A percentile compares a stretch with the other conserved stretches of the same genome.
phyloP scores from a whole-genome alignment of 2,329 filamentous ascomycete species.

The Penicillium rolfsii region DNA sequence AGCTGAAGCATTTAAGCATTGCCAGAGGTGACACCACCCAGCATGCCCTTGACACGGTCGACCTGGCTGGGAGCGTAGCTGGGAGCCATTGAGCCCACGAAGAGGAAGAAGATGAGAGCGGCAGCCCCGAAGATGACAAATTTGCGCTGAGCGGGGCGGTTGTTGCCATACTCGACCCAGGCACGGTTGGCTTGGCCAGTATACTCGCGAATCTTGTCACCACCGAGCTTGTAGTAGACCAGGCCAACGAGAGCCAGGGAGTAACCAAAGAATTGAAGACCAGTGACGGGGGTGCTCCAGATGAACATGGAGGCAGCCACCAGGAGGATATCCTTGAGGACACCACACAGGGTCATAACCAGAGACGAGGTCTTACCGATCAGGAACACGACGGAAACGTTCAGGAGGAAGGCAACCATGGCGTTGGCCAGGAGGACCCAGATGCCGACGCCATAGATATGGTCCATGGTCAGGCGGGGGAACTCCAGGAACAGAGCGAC shows the following conservation, averaged over 20 bases:
- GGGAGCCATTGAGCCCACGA: slow-evolving; percentile 66
- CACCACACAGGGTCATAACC: slow-evolving; percentile 81
- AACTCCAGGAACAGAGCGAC: slow-evolving; percentile 72
- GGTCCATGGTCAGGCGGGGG: slow-evolving; percentile 65
- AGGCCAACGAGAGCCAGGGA: slow-evolving; percentile 68
- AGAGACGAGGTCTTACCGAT: slow-evolving; percentile 87
- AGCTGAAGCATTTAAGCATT: slow-evolving; percentile 33
- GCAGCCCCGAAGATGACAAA: slow-evolving; percentile 68
- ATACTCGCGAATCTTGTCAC: slow-evolving; percentile 81
- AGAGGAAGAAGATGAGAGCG: slow-evolving; percentile 69
- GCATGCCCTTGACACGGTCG: slow-evolving; percentile 41
- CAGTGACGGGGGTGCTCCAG: slow-evolving; percentile 72
- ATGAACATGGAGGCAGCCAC: slow-evolving; percentile 76
- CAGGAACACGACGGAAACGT: slow-evolving; percentile 83
- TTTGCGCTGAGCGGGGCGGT: slow-evolving; percentile 77
- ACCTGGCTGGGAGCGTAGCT: slow-evolving; percentile 45
- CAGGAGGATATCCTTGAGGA: slow-evolving; percentile 85
- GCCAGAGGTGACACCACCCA: slow-evolving; percentile 40
- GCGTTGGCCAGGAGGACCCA: slow-evolving; percentile 72
- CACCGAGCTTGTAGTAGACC: slow-evolving; percentile 70
- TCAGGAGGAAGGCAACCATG: slow-evolving; percentile 76
- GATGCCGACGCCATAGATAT: slow-evolving; percentile 68
- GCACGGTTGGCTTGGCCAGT: slow-evolving; percentile 70
- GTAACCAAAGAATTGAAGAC: slow-evolving; percentile 77
- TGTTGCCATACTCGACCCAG: slow-evolving; percentile 84